phyloP scores from a whole-genome alignment of 83 land plant species.

The Diphasiastrum complanatum region DNA sequence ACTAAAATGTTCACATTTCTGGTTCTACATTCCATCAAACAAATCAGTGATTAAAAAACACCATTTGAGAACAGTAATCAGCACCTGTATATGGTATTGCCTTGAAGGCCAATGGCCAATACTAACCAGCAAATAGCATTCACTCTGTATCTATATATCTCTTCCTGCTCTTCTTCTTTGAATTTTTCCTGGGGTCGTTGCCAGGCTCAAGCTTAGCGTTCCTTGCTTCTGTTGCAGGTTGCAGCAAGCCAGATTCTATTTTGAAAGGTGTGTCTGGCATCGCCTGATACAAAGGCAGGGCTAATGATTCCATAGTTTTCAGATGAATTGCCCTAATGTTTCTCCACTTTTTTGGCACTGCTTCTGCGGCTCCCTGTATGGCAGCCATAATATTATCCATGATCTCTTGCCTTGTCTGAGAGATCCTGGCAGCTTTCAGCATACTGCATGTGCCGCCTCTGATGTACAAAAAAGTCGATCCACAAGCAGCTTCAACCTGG shows the following conservation, averaged over 20 bases:
- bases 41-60: too few species aligned
- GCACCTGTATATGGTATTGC: too few species aligned
- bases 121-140: too few species aligned
- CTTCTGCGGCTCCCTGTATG: conserved; percentile 42
- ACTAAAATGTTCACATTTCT: too few species aligned
- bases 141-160: too few species aligned
- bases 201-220: too few species aligned
- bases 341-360: conserved; percentile 62
- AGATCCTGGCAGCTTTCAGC: conserved; percentile 49
- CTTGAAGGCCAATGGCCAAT: too few species aligned
- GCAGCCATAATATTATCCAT: conserved; percentile 59
- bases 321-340: conserved; percentile 53
- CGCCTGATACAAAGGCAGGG: conserved; percentile 69
- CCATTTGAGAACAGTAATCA: too few species aligned
- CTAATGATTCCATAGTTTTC: conserved; percentile 62
- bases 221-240: too few species aligned
- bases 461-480: conserved; percentile 53
- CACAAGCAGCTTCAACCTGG: conserved; percentile 46
- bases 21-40: too few species aligned
- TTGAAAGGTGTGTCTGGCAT: conserved; percentile 48
- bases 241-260: conserved; percentile 42
- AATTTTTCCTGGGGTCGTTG: too few species aligned
- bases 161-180: too few species aligned
- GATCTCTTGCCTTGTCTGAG: conserved; percentile 47
- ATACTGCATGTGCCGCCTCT: conserved; percentile 63